Percentiles rank a stretch among this genome's conserved stretches.
These are phyloP conservation scores for Spirogloea muscicola DNA, from an alignment of 139 green algal genomes.

Conservation along the genomic window DNA sequence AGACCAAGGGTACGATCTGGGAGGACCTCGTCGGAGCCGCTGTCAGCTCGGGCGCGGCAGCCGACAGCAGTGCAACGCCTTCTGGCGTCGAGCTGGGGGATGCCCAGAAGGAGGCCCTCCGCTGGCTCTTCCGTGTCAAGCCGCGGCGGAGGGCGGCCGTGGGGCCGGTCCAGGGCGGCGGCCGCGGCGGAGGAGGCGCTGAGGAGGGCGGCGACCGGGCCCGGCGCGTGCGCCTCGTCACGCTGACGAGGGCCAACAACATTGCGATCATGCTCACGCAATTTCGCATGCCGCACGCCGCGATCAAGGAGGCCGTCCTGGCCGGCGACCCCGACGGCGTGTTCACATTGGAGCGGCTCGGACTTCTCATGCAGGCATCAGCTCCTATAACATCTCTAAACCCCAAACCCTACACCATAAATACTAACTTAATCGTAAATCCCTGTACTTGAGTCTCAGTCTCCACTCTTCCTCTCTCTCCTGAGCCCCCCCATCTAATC, in stretches of 20 bases:
- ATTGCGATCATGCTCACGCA: conserved; percentile 74
- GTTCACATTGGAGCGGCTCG: conserved; percentile 55
- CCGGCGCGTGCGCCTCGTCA: conserved; percentile 49
- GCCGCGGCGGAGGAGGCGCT: not conserved
- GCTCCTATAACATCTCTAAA: not conserved
- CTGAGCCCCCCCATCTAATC: no score
- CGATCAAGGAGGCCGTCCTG: conserved; percentile 2
- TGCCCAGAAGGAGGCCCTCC: not conserved
- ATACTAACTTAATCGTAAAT: no score
- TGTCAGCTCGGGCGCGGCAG: not conserved
- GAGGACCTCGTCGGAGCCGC: conserved; percentile 7
- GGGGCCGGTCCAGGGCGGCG: not conserved
- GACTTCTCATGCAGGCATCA: conserved; percentile 52
- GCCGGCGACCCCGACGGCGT: not conserved
- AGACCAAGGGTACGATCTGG: conserved; percentile 17
- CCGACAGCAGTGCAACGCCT: no score
- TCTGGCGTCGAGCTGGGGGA: not conserved
- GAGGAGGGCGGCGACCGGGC: no score
- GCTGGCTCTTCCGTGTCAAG: not conserved
- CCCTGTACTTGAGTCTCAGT: no score
- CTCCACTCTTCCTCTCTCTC: no score
- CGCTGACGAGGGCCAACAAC: conserved; percentile 66
- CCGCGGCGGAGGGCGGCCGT: no score
- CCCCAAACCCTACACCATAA: no score
- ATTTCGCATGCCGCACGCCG: conserved; percentile 23